Conservation (phyloP, 2,329 filamentous ascomycete species). For the Fusarium sp. region DNA sequence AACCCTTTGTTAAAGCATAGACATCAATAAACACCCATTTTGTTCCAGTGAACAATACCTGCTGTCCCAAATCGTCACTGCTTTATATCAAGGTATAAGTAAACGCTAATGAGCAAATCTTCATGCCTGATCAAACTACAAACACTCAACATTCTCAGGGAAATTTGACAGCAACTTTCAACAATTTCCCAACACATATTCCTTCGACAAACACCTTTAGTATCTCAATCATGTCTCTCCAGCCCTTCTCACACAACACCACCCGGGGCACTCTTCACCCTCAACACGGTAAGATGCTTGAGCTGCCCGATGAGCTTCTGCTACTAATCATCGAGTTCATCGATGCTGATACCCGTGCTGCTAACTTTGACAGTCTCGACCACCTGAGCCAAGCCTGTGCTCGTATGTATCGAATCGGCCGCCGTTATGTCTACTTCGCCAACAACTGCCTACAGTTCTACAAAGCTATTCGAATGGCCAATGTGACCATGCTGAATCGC, state of each 20-base stretch:
- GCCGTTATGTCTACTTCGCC: background rate
- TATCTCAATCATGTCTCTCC: background rate
- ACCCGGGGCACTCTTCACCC: background rate
- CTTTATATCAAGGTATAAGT: too few species aligned
- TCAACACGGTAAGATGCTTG: background rate
- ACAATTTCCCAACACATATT: too few species aligned
- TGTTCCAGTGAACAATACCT: background rate
- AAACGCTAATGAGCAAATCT: too few species aligned
- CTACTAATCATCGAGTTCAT: background rate
- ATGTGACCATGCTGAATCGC: background rate
- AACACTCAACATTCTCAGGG: background rate
- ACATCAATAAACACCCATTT: too few species aligned
- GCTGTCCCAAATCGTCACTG: background rate
- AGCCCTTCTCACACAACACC: background rate
- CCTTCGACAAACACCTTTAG: background rate
- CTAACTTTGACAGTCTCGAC: background rate
- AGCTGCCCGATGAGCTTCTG: slow-evolving; percentile 7
- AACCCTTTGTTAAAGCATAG: too few species aligned
- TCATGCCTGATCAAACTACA: too few species aligned
- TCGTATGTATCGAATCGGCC: background rate
- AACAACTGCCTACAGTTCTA: background rate
- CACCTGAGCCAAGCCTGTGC: background rate
- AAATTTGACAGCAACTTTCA: background rate
- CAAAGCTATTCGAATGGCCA: background rate
- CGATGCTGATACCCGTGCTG: background rate